phyloP scores from a whole-genome alignment of 2,329 filamentous ascomycete genomes.

The Aspergillus sp. region DNA sequence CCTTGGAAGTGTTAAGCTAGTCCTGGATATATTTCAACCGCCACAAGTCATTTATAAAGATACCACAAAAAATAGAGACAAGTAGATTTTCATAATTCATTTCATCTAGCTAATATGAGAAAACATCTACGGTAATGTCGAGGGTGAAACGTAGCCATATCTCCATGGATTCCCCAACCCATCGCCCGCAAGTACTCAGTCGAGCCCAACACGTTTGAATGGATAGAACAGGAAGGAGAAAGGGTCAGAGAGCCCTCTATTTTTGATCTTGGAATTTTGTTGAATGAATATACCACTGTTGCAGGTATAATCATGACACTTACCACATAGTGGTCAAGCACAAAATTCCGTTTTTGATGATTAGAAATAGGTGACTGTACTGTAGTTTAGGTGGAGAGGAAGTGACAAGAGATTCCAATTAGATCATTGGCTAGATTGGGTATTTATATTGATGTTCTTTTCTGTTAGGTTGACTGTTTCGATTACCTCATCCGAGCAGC shows the following conservation, averaged over 20 bases:
- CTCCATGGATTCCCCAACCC: conserved; percentile 14
- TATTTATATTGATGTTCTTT: not conserved
- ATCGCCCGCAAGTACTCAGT: conserved; percentile 17
- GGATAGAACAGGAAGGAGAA: conserved; percentile 11
- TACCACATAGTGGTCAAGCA: not conserved
- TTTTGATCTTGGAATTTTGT: conserved; percentile 25
- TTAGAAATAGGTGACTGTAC: not conserved
- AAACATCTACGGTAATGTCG: conserved; percentile 16
- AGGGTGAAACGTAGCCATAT: conserved; percentile 36
- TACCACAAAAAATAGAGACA: too few species aligned
- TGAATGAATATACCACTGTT: conserved; percentile 13
- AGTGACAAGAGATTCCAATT: not conserved
- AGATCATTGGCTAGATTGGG: conserved; percentile 5
- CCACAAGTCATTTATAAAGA: too few species aligned
- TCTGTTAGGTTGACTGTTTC: not conserved
- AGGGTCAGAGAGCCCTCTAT: conserved; percentile 33
- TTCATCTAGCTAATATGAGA: too few species aligned
- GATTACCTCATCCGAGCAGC: conserved; percentile 38
- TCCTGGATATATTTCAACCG: too few species aligned
- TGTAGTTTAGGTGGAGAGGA: not conserved
- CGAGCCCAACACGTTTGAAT: conserved; percentile 16
- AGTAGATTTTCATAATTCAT: not conserved
- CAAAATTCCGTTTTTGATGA: not conserved
- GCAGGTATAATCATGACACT: conserved; percentile 9
- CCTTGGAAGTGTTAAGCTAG: too few species aligned